These are phyloP conservation scores for Cladosporium sp. DNA, from an alignment of 2,329 filamentous ascomycete species.

Conservation along the genomic window DNA sequence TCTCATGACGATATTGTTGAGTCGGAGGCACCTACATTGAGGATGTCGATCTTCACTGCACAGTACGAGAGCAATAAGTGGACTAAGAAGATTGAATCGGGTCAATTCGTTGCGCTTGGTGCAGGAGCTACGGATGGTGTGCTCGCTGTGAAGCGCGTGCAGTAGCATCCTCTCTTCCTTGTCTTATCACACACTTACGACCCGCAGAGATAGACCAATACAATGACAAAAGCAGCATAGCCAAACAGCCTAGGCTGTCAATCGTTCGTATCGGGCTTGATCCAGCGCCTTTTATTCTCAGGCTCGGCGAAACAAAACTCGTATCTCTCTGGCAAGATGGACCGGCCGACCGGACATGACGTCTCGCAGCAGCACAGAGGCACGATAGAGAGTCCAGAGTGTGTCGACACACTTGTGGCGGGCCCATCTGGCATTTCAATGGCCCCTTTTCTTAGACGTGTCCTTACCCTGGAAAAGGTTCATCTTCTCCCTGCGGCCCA, in stretches of 20 bases:
- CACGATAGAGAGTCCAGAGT: background rate
- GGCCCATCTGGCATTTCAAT: too few relatives aligned
- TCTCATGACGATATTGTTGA: slow-evolving; percentile 51
- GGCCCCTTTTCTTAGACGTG: too few relatives aligned
- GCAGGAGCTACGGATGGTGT: slow-evolving; percentile 37
- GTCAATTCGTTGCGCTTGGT: slow-evolving; percentile 24
- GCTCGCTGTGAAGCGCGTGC: slow-evolving; percentile 45
- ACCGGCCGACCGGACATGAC: too few relatives aligned
- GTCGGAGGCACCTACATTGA: slow-evolving; percentile 49
- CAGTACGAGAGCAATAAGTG: slow-evolving; percentile 71
- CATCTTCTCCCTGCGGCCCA: slow-evolving; percentile 15
- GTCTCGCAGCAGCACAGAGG: too few relatives aligned
- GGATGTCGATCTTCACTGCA: slow-evolving; percentile 73
- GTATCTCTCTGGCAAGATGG: too few relatives aligned
- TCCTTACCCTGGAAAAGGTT: background rate
- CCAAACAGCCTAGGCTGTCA: too few relatives aligned
- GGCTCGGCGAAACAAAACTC: too few relatives aligned
- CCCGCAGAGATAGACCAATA: too few relatives aligned
- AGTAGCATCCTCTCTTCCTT: slow-evolving; percentile 15
- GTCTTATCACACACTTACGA: too few relatives aligned
- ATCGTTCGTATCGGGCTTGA: too few relatives aligned
- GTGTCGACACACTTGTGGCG: background rate
- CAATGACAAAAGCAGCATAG: too few relatives aligned
- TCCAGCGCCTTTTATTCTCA: too few relatives aligned
- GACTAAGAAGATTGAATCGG: slow-evolving; percentile 65